These are phyloP conservation scores for Salicornia ramosissima DNA, from an alignment of 148 eudicot species.

Conservation along the genomic window DNA sequence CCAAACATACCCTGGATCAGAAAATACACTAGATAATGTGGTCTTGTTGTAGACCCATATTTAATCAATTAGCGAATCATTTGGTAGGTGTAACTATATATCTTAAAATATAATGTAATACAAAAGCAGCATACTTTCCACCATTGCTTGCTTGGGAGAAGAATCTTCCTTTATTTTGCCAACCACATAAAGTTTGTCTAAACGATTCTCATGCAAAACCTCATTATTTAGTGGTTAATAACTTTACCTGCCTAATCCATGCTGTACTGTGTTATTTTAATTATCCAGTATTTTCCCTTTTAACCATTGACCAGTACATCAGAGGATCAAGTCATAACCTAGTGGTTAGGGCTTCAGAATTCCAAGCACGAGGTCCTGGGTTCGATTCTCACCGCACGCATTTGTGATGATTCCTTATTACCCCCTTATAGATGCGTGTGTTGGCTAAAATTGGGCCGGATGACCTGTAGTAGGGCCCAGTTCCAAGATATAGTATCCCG, in stretches of 20 bases:
- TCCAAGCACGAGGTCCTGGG: no score
- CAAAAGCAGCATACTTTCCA: not conserved
- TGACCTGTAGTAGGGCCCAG: no score
- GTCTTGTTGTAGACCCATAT: no score
- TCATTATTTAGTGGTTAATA: not conserved
- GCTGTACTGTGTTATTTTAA: not conserved
- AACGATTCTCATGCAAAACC: not conserved
- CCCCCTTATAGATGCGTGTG: no score
- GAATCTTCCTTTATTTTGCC: conserved; percentile 9
- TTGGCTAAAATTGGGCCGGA: no score
- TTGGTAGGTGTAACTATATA: not conserved
- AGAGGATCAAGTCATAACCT: no score
- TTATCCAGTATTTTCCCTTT: not conserved
- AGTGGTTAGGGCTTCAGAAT: no score
- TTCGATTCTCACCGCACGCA: no score
- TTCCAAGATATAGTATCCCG: no score
- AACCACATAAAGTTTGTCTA: not conserved
- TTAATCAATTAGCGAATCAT: not conserved
- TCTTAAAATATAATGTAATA: not conserved
- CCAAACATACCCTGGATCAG: no score
- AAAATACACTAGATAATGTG: no score
- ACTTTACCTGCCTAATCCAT: conserved; percentile 9
- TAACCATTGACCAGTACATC: not conserved
- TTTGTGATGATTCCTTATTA: no score
- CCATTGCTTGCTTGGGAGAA: not conserved